Evolutionary conservation across 805 yeast genomes (phyloP).

Genomic region (Wickerhamiella kurtzmanii): DNA sequence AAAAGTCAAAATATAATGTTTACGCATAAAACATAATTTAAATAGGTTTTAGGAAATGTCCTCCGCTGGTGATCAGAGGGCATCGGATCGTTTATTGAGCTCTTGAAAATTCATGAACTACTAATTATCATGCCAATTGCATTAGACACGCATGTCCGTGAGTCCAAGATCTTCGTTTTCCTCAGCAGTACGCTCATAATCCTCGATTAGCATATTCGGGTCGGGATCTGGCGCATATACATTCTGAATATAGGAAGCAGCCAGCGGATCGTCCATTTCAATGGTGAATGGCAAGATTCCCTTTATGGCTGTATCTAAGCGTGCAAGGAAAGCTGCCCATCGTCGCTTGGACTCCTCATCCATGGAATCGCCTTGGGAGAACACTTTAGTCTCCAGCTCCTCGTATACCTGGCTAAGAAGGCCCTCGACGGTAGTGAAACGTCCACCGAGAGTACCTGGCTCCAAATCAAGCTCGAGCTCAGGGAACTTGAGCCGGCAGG

Average conservation of each 20-base stretch:
- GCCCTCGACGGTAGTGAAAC: conserved; percentile 96
- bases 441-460: conserved; percentile 94
- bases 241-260: conserved; percentile 89
- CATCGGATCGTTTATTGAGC: no score
- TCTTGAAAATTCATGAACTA: no score
- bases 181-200: conserved; percentile 73
- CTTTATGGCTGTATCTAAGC: conserved; percentile 60
- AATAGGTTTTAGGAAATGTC: no score
- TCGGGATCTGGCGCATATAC: conserved; percentile 98
- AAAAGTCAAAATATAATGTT: not conserved
- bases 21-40: not conserved
- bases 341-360: conserved; percentile 58
- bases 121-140: not conserved
- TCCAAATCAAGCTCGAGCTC: conserved; percentile 82
- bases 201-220: conserved; percentile 88
- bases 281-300: conserved; percentile 72
- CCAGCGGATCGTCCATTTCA: conserved; percentile 85
- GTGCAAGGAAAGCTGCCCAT: conserved; percentile 70
- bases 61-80: no score
- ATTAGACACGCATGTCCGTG: conserved; percentile 28
- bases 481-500: conserved; percentile 75
- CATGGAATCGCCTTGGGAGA: conserved; percentile 87
- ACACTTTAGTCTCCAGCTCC: conserved; percentile 75
- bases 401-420: conserved; percentile 76
- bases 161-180: conserved; percentile 90